These are phyloP conservation scores for Alternaria triticina DNA, from an alignment of 2,329 filamentous ascomycete genomes.

Conservation along the genomic window DNA sequence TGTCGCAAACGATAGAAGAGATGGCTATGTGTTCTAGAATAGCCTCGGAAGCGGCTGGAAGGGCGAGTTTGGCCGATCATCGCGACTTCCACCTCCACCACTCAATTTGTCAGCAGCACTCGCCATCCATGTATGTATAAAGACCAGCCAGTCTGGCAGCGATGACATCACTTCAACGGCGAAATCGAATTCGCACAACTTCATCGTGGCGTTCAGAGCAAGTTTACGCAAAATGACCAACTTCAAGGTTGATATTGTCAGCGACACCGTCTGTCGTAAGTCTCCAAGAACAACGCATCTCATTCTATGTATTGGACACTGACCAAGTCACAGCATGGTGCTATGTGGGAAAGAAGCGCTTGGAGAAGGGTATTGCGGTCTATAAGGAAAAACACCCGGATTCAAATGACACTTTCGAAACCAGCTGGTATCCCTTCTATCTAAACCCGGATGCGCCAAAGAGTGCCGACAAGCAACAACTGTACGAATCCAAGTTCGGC, in stretches of 20 bases:
- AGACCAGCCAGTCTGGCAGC: not conserved
- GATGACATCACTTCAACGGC: conserved; percentile 1
- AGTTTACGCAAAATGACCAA: conserved; percentile 53
- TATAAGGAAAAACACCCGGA: conserved; percentile 68
- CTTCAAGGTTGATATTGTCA: conserved; percentile 76
- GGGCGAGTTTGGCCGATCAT: conserved; percentile 2
- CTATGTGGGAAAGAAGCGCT: conserved; percentile 79
- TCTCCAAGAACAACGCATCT: not conserved
- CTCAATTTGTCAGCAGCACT: conserved; percentile 34
- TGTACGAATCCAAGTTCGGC: conserved; percentile 69
- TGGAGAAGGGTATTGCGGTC: conserved; percentile 72
- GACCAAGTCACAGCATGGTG: conserved; percentile 51
- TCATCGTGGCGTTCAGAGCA: conserved; percentile 44
- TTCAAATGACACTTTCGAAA: conserved; percentile 71
- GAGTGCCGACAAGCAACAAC: conserved; percentile 60
- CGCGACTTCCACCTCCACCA: not conserved
- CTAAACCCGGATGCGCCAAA: conserved; percentile 71
- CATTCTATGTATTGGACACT: not conserved
- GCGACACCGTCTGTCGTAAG: conserved; percentile 81
- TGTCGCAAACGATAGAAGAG: not conserved
- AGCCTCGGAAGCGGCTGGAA: conserved; percentile 4
- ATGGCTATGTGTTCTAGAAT: not conserved
- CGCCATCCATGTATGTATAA: conserved; percentile 15
- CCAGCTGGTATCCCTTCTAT: conserved; percentile 81
- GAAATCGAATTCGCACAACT: conserved; percentile 3